Base-by-base conservation (phyloP, 768 basidiomycete genomes). In the Austroboletus festivus region DNA sequence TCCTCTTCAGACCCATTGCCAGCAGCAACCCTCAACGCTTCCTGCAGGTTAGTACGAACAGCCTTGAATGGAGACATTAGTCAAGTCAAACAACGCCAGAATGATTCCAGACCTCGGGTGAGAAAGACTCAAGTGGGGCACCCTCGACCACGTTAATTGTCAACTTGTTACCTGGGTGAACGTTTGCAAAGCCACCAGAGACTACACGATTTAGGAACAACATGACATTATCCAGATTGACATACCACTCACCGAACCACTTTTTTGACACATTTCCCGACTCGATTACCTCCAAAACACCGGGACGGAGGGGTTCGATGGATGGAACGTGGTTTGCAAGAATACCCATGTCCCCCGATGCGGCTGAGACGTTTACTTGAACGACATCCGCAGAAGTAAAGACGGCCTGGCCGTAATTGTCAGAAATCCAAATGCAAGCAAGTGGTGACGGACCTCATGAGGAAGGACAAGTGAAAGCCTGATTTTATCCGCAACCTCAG, bases 61-160 rank as follows among this genome's bases (percentile, higher is more conserved):
- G 91, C 89, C 96, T 98, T 62, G 44, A 48, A n/a, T n/a, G 42
- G 4, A 44, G 6, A 51, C 22, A 45, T 57, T 42, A 52, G 49
- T 44, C 24, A 51, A 19, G 16, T 19, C 16, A 23, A 21, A 30
- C 38, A 24, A 19, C 45, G 52, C 16, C n/a, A 48, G 22, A 38
- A 30, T 19, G 18, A 31, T 45, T 33, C 64, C 78, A 48, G 55
- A 95, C 95, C 79, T 97, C 96, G 19, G 78, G 59, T 1, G 94
- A 95, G 74, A 97, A 95, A 34, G 83, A 76, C 47, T 94, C 93
- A 33, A 98, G 74, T 19, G 92, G 85, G 48, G 93, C 94, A 51
- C 89, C 96, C 76, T 99, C 96, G 39, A 99, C 85, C 50, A 87
- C 93, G 73, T 98, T 99, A 67, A 99, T 88, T 34, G 96, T 98